These are phyloP conservation scores for Penicillium sp. DNA, from an alignment of 2,329 filamentous ascomycete genomes.

Conservation along the genomic window DNA sequence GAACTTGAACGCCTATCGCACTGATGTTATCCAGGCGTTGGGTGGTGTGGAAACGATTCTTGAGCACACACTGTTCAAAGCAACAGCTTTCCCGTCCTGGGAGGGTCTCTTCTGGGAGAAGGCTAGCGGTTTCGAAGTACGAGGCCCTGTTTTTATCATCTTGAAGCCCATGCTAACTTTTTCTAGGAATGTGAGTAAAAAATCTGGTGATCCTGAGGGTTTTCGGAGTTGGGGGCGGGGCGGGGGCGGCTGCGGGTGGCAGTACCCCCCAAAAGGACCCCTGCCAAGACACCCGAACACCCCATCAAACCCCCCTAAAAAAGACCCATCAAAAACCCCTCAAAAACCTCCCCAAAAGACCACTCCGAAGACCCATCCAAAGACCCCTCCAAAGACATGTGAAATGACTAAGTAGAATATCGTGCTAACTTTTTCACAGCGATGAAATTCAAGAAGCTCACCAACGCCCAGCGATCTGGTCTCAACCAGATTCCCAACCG, in stretches of 20 bases:
- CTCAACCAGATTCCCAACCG: constrained; percentile 98
- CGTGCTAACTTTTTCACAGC: constrained; percentile 22
- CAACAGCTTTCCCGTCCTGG: constrained; percentile 95
- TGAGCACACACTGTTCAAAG: constrained; percentile 95
- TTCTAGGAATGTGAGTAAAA: no score
- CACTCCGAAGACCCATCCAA: neutral
- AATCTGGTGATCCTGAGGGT: no score
- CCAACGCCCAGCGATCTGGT: constrained; percentile 95
- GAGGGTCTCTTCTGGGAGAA: constrained; percentile 92
- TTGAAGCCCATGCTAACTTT: no score
- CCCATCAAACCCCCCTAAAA: neutral
- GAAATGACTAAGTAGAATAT: neutral
- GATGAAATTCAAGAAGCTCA: constrained; percentile 99
- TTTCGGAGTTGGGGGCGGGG: no score
- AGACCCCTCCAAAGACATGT: neutral
- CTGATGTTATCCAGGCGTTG: constrained; percentile 93
- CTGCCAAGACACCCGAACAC: no score
- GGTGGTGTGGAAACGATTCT: constrained; percentile 98
- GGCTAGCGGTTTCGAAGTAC: constrained; percentile 45
- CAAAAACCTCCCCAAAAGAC: neutral
- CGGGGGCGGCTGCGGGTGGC: no score
- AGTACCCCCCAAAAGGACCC: no score
- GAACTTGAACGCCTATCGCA: constrained; percentile 94
- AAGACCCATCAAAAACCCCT: neutral
- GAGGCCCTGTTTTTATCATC: no score